Base-by-base conservation (phyloP, 2,329 filamentous ascomycete species). In the Phaeosphaeriaceae sp. region DNA sequence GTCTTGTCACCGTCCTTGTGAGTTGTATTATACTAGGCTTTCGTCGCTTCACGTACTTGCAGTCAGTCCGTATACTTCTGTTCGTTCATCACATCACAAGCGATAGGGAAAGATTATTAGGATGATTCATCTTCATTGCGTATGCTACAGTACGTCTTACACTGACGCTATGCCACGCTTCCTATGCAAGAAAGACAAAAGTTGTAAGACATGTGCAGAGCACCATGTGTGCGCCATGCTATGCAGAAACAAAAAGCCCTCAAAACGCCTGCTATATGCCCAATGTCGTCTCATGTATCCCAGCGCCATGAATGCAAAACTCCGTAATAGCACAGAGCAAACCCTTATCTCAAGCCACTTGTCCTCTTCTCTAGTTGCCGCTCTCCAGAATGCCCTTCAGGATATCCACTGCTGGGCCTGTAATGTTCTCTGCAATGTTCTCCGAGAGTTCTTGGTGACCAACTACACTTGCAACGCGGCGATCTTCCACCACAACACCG, bases 361-460 rank as follows among this genome's bases (percentile, higher is more conserved):
- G 7, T 51, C 11, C 19, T 42, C 51, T 10, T 25, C 42, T 20
- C 21, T 51, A 67, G 17, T 66, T 58, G 1, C 65, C 57, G 1
- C 67, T 70, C 27, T 71, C 64, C 25, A 78, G 33, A 48, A 77
- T 76, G 0, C 66, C 71, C 59, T 63, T 77, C 22, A 79, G 61
- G 44, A 78, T 76, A 41, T 63, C 61, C 46, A 71, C 73, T 13
- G 84, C 83, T n/a, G 83, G 78, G 22, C 85, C 83, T 46, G 76
- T 36, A 11, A 36, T 36, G 31, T 11, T 15, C 9, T 86, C 42
- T 92, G 86, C 53, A 91, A 88, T 55, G 13, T 36, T 36, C 7
- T 85, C 84, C 65, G 89, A 86, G 63, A 96, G 84, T 78, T 97
- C 93, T 70, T 87, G 89, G 72, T 92, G 89, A n/a, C 88, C 88